Conservation (phyloP, 2,329 filamentous ascomycete species). For the Metarhizium sp. region DNA sequence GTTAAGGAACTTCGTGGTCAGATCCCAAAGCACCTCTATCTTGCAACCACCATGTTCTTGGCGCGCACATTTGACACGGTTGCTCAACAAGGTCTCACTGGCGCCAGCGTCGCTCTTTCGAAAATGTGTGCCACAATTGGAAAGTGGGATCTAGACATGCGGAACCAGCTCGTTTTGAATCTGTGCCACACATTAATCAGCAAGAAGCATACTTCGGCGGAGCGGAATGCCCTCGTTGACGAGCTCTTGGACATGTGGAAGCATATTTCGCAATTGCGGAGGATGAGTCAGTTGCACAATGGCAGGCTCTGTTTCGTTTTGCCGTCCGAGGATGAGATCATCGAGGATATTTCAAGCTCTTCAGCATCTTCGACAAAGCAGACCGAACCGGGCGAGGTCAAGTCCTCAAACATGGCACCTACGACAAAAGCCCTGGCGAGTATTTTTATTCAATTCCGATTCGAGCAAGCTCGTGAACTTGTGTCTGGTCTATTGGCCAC, state of each 20-base stretch:
- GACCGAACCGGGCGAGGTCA: background rate
- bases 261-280: slow-evolving; percentile 25
- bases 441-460: slow-evolving; percentile 22
- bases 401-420: slow-evolving; percentile 3
- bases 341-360: slow-evolving; percentile 9
- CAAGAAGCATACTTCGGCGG: slow-evolving; percentile 6
- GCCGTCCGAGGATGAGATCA: slow-evolving; percentile 18
- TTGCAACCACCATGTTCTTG: slow-evolving; percentile 14
- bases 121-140: slow-evolving; percentile 16
- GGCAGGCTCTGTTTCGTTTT: slow-evolving; percentile 18
- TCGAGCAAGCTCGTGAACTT: slow-evolving; percentile 14
- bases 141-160: slow-evolving; percentile 16
- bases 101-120: slow-evolving; percentile 16
- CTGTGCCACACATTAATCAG: slow-evolving; percentile 18
- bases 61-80: slow-evolving; percentile 9
- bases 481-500: slow-evolving; percentile 24
- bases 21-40: slow-evolving; percentile 19
- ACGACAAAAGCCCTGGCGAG: slow-evolving; percentile 16
- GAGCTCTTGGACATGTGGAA: slow-evolving; percentile 27
- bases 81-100: slow-evolving; percentile 8
- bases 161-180: slow-evolving; percentile 22
- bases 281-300: slow-evolving; percentile 14
- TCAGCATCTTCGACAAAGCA: background rate
- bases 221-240: slow-evolving; percentile 12
- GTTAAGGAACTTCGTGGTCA: slow-evolving; percentile 16